phyloP scores from a whole-genome alignment of 1,139 yeast genomes.

The Hemisphaericaspora xylanilytica region DNA sequence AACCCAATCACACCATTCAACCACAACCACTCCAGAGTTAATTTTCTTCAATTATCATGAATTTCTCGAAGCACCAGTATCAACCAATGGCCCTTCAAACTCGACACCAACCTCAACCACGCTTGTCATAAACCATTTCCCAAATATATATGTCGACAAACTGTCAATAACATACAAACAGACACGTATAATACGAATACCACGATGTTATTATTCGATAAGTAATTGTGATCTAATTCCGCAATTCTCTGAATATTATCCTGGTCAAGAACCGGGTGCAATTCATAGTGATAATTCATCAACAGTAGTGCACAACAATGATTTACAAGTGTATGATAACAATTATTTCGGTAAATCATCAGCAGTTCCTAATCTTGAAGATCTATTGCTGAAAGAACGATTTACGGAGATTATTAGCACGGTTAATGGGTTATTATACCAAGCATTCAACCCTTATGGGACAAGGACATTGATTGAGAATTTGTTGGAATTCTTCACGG shows the following conservation, averaged over 20 bases:
- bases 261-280: slow-evolving; percentile 73
- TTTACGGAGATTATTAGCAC: slow-evolving; percentile 37
- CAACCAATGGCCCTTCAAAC: neutral
- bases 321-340: slow-evolving; percentile 37
- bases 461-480: slow-evolving; percentile 38
- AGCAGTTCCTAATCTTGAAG: slow-evolving; percentile 51
- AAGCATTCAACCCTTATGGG: slow-evolving; percentile 41
- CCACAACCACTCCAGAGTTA: slow-evolving; percentile 13
- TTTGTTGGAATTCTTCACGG: slow-evolving; percentile 47
- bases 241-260: slow-evolving; percentile 54
- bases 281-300: slow-evolving; percentile 16
- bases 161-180: slow-evolving; percentile 26
- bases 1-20: neutral
- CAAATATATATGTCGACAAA: slow-evolving; percentile 43
- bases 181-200: slow-evolving; percentile 65
- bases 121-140: slow-evolving; percentile 62
- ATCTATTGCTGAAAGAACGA: slow-evolving; percentile 34
- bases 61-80: slow-evolving; percentile 25
- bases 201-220: slow-evolving; percentile 43
- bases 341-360: slow-evolving; percentile 53
- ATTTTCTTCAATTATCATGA: slow-evolving; percentile 69
- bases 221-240: slow-evolving; percentile 45
- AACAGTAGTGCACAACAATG: neutral
- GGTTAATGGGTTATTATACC: slow-evolving; percentile 44
- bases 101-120: slow-evolving; percentile 27